phyloP scores from a whole-genome alignment of 2,329 filamentous ascomycete species.

The Ophiostoma sp. region DNA sequence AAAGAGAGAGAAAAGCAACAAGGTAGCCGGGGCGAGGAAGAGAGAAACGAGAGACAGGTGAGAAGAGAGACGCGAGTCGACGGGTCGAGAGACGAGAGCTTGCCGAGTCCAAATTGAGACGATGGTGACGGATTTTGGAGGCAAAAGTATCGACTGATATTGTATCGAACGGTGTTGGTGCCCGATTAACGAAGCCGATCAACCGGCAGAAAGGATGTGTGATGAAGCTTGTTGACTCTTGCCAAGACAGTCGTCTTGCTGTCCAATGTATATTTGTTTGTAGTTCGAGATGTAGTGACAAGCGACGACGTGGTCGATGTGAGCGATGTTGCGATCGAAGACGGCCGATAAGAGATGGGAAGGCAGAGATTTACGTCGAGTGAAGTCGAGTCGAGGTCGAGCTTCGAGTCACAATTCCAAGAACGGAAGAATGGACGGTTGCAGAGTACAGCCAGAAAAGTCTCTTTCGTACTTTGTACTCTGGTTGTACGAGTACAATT shows the following conservation, averaged over 20 bases:
- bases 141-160: not conserved
- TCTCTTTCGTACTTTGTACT: not conserved
- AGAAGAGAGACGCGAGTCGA: not conserved
- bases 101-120: not conserved
- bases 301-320: not conserved
- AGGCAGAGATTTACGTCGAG: not conserved
- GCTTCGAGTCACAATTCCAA: not conserved
- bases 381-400: not conserved
- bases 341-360: not conserved
- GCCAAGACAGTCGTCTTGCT: not conserved
- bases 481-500: not conserved
- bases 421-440: not conserved
- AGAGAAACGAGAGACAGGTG: not conserved
- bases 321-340: not conserved
- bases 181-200: not conserved
- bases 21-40: not conserved
- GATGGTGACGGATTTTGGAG: not conserved
- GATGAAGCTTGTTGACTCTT: not conserved
- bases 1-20: not conserved
- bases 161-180: not conserved
- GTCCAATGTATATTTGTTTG: not conserved
- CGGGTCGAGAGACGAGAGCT: not conserved
- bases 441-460: not conserved
- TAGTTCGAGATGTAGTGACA: not conserved
- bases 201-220: not conserved